Evolutionary conservation across 345 rosid genomes (phyloP).

Genomic region (Hibiscus tridactylites): DNA sequence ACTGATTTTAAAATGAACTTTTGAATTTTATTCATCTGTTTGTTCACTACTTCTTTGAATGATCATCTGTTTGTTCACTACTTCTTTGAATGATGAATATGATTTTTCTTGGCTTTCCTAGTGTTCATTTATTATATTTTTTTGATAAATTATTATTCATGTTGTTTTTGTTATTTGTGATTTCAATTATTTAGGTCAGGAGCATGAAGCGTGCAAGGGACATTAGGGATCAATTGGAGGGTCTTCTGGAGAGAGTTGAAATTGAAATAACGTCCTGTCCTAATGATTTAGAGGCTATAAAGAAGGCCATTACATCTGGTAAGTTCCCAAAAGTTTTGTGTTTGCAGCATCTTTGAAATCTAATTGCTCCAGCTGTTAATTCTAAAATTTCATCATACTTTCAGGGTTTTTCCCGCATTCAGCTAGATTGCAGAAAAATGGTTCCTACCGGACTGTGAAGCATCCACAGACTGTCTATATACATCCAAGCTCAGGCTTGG

Average conservation of each 20-base stretch:
- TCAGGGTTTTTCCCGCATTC: slow-evolving; percentile 89
- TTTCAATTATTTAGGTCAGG: slow-evolving; percentile 53
- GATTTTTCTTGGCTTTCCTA: neutral
- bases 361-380: neutral
- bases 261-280: slow-evolving; percentile 62
- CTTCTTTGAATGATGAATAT: neutral
- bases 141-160: neutral
- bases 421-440: slow-evolving; percentile 83
- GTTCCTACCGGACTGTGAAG: slow-evolving; percentile 84
- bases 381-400: slow-evolving; percentile 12
- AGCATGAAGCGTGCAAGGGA: slow-evolving; percentile 99
- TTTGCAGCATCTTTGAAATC: neutral
- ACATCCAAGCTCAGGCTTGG: slow-evolving; percentile 92
- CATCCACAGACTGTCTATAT: slow-evolving; percentile 87
- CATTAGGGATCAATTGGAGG: slow-evolving; percentile 86
- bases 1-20: neutral
- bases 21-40: neutral
- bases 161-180: slow-evolving; percentile 11
- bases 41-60: neutral
- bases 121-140: neutral
- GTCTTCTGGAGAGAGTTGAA: slow-evolving; percentile 94
- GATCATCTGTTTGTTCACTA: neutral
- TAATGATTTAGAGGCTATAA: slow-evolving; percentile 62
- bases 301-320: slow-evolving; percentile 87
- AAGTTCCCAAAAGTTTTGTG: slow-evolving; percentile 1